phyloP scores from a whole-genome alignment of 768 basidiomycete genomes.

The Tylopilus intermedius region DNA sequence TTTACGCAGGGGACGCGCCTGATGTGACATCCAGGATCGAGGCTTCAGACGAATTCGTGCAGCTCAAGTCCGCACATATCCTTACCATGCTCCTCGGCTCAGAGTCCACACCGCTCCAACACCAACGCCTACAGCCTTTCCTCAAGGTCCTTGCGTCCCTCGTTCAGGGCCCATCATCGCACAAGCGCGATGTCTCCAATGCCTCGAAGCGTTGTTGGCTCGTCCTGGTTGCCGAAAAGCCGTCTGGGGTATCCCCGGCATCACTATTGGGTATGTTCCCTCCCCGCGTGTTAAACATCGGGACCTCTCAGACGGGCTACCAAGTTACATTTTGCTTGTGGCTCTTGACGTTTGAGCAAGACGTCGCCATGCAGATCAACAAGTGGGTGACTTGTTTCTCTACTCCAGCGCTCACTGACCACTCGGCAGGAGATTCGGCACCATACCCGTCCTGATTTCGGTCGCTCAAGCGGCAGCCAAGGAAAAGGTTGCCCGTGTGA shows the following conservation, averaged over 20 bases:
- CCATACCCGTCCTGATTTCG: slow-evolving; percentile 78
- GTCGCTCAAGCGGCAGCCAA: slow-evolving; percentile 89
- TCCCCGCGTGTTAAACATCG: too few species aligned
- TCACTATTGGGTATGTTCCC: slow-evolving; percentile 57
- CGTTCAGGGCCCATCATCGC: slow-evolving; percentile 52
- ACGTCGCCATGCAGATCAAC: slow-evolving; percentile 82
- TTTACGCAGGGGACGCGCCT: slow-evolving; percentile 1
- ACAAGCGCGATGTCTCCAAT: slow-evolving; percentile 89
- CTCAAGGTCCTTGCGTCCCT: slow-evolving; percentile 55
- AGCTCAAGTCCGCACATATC: slow-evolving; percentile 84
- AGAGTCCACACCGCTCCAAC: slow-evolving; percentile 44
- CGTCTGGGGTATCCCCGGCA: slow-evolving; percentile 70
- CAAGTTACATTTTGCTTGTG: slow-evolving; percentile 91
- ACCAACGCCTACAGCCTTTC: slow-evolving; percentile 56
- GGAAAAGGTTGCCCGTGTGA: slow-evolving; percentile 93
- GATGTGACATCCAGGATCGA: slow-evolving; percentile 53
- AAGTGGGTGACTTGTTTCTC: slow-evolving; percentile 46
- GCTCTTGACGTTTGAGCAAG: slow-evolving; percentile 87
- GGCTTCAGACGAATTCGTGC: slow-evolving; percentile 91
- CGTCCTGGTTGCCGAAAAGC: slow-evolving; percentile 72
- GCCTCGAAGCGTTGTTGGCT: slow-evolving; percentile 78
- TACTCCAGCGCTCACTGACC: background rate
- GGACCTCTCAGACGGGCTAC: slow-evolving; percentile 88
- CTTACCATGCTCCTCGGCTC: slow-evolving; percentile 77
- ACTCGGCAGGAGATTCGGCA: slow-evolving; percentile 72